phyloP scores from a whole-genome alignment of 1,284 basidiomycete genomes.

The Cerioporus squamosus region DNA sequence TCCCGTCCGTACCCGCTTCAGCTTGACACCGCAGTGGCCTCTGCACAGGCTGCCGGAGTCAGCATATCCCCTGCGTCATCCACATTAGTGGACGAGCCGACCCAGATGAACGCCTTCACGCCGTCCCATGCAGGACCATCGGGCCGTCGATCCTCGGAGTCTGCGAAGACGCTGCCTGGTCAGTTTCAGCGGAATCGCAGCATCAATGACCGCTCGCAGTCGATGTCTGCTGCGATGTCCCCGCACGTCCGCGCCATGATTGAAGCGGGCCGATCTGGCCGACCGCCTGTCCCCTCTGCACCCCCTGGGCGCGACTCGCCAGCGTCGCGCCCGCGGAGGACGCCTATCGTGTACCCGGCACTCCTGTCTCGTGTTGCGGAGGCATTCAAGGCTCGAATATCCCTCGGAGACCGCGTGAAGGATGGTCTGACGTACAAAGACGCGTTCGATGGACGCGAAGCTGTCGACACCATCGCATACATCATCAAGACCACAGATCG shows the following conservation, averaged over 20 bases:
- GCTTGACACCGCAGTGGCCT: constrained; percentile 48
- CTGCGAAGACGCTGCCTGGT: constrained; percentile 51
- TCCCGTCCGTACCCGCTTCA: constrained; percentile 50
- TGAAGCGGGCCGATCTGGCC: constrained; percentile 37
- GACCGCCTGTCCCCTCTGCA: constrained; percentile 42
- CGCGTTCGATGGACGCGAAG: constrained; percentile 95
- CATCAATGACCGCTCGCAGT: constrained; percentile 71
- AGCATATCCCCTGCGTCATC: constrained; percentile 61
- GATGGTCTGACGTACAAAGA: constrained; percentile 97
- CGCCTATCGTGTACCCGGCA: constrained; percentile 92
- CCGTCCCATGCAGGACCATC: constrained; percentile 15
- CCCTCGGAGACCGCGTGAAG: constrained; percentile 82
- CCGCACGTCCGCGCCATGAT: constrained; percentile 38
- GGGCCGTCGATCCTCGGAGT: constrained; percentile 59
- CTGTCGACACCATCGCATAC: constrained; percentile 95
- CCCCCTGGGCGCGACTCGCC: constrained; percentile 56
- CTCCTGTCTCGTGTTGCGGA: constrained; percentile 93
- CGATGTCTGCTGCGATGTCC: constrained; percentile 68
- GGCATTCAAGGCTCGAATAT: constrained; percentile 87
- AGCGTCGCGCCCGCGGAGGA: constrained; percentile 43
- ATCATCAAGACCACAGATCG: constrained; percentile 99
- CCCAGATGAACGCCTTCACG: constrained; percentile 22
- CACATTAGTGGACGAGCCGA: constrained; percentile 49
- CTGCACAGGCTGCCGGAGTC: constrained; percentile 37
- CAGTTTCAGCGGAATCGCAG: constrained; percentile 59